A percentile compares a stretch with the other conserved stretches of the same genome.
Evolutionary conservation across 768 basidiomycete genomes (phyloP).

Genomic region (Pleurotus salmoneostramineus): DNA sequence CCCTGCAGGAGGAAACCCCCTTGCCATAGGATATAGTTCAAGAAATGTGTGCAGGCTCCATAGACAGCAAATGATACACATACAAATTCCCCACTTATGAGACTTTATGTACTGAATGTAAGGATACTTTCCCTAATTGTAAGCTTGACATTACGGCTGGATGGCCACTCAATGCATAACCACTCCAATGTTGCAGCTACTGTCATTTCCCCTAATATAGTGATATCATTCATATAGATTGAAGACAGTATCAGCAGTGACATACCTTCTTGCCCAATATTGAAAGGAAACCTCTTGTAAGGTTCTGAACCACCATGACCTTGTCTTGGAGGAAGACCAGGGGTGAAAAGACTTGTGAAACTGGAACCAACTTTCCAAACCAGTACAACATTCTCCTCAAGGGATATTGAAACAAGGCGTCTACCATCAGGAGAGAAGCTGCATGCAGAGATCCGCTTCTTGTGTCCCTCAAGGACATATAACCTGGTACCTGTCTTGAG

Average conservation of each 20-base stretch:
- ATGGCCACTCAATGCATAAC: conserved; percentile 82
- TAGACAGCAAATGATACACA: no score
- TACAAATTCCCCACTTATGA: no score
- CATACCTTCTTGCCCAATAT: conserved; percentile 85
- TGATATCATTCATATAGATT: no score
- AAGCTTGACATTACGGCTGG: conserved; percentile 78
- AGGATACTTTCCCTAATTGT: conserved; percentile 78
- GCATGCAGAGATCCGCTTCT: conserved; percentile 73
- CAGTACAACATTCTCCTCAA: conserved; percentile 79
- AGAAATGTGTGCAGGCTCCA: no score
- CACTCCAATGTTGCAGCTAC: conserved; percentile 62
- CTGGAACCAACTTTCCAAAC: conserved; percentile 97
- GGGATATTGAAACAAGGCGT: conserved; percentile 79
- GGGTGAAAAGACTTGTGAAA: conserved; percentile 85
- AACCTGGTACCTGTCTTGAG: conserved; percentile 92
- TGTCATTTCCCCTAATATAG: no score
- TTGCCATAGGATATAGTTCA: no score
- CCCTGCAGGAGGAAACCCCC: no score
- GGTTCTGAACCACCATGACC: conserved; percentile 79
- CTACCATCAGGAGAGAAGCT: conserved; percentile 94
- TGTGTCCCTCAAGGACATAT: conserved; percentile 93
- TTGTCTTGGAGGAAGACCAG: conserved; percentile 89
- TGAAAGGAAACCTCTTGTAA: conserved; percentile 85
- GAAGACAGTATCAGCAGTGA: no score
- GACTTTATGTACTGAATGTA: conserved; percentile 77